phyloP scores from a whole-genome alignment of 768 basidiomycete species.

The Harrya chromipes region DNA sequence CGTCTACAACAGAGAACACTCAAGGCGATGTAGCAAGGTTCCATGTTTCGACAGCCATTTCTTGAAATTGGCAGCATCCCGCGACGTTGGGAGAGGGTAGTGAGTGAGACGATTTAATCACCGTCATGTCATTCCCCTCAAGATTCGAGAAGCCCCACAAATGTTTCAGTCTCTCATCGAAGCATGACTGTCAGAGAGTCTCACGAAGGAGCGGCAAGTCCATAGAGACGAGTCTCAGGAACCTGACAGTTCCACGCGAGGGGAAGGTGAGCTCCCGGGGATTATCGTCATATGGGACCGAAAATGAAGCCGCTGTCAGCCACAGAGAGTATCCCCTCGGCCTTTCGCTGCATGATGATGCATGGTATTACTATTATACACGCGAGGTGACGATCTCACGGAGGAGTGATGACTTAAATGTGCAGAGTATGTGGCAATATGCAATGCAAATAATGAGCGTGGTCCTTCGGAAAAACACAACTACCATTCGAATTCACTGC shows the following conservation, averaged over 20 bases:
- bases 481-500: constrained; percentile 48
- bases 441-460: constrained; percentile 16
- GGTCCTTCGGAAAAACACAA: constrained; percentile 2
- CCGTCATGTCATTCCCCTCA: background rate
- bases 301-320: background rate
- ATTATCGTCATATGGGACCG: background rate
- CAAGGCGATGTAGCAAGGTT: background rate
- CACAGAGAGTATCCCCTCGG: constrained; percentile 1
- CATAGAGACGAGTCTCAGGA: background rate
- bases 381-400: constrained; percentile 13
- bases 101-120: constrained; percentile 6
- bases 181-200: background rate
- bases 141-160: background rate
- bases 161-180: background rate
- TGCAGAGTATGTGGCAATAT: constrained; percentile 18
- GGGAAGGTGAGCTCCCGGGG: background rate
- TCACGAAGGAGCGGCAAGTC: background rate
- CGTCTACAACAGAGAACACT: too few species aligned
- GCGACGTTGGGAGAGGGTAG: background rate
- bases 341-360: constrained; percentile 3
- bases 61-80: background rate
- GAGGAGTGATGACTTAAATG: constrained; percentile 23
- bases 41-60: background rate
- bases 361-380: constrained; percentile 24
- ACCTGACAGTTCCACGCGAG: background rate